These are phyloP conservation scores for Platismatia glauca DNA, from an alignment of 495 filamentous ascomycete genomes.

Conservation along the genomic window DNA sequence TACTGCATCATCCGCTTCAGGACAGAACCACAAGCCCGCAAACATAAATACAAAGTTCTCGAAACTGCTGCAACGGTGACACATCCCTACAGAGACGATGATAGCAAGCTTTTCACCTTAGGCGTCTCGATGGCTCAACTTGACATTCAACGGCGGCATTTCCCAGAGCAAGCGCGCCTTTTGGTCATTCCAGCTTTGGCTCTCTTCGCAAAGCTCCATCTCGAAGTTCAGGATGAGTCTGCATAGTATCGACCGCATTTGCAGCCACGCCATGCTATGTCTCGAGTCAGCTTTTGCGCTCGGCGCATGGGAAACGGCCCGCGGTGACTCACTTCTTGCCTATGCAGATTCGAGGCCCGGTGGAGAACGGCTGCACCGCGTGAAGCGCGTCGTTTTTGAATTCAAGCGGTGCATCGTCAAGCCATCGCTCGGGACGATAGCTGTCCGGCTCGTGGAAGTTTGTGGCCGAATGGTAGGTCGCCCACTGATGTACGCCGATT, in stretches of 20 bases:
- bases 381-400: not conserved
- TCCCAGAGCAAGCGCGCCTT: not conserved
- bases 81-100: too few species aligned
- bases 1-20: not conserved
- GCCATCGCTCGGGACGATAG: constrained; percentile 4
- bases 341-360: constrained; percentile 1
- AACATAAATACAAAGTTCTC: too few species aligned
- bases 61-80: too few species aligned
- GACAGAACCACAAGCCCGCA: too few species aligned
- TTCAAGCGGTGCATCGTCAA: not conserved
- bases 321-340: not conserved
- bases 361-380: not conserved
- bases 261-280: not conserved
- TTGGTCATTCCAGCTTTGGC: not conserved
- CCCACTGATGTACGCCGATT: constrained; percentile 1
- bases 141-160: not conserved
- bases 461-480: not conserved
- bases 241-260: not conserved
- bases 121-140: not conserved
- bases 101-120: too few species aligned
- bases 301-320: not conserved
- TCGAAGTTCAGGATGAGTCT: not conserved
- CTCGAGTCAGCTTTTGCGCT: not conserved
- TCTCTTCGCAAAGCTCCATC: not conserved
- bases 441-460: not conserved